Evolutionary conservation across 2,329 filamentous ascomycete genomes (phyloP).

Genomic region (Xylariaceae sp.): DNA sequence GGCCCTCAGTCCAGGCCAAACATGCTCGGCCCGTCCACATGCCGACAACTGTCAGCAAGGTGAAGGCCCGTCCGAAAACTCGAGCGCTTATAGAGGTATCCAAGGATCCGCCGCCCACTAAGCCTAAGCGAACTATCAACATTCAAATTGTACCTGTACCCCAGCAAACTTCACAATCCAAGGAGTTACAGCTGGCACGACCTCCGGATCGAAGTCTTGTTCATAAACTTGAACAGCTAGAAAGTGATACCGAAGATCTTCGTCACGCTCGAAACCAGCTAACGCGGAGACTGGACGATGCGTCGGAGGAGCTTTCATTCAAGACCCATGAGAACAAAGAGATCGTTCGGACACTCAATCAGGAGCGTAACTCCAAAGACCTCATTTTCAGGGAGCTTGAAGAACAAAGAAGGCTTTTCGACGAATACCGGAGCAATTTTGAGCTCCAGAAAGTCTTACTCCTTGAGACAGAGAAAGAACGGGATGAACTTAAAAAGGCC

Average conservation of each 20-base stretch:
- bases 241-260: conserved; percentile 32
- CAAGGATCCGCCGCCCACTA: conserved; percentile 21
- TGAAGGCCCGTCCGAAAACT: conserved; percentile 24
- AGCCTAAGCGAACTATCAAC: conserved; percentile 27
- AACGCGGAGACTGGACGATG: conserved; percentile 28
- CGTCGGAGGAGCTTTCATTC: conserved; percentile 27
- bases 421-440: conserved; percentile 34
- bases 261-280: conserved; percentile 29
- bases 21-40: conserved; percentile 27
- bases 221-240: conserved; percentile 34
- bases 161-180: conserved; percentile 15
- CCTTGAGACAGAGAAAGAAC: conserved; percentile 31
- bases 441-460: conserved; percentile 29
- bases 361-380: conserved; percentile 32
- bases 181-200: conserved; percentile 27
- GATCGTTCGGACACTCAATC: conserved; percentile 25
- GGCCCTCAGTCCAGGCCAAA: conserved; percentile 23
- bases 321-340: conserved; percentile 29
- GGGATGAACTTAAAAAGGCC: conserved; percentile 28
- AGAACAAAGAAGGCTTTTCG: conserved; percentile 33
- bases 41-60: conserved; percentile 18
- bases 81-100: conserved; percentile 18
- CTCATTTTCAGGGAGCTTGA: conserved; percentile 32
- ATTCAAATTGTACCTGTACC: conserved; percentile 27
- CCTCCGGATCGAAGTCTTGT: conserved; percentile 29